Percentiles rank a stretch among this genome's conserved stretches.
Conservation (phyloP, 345 rosid species). For the Dimocarpus longan region DNA sequence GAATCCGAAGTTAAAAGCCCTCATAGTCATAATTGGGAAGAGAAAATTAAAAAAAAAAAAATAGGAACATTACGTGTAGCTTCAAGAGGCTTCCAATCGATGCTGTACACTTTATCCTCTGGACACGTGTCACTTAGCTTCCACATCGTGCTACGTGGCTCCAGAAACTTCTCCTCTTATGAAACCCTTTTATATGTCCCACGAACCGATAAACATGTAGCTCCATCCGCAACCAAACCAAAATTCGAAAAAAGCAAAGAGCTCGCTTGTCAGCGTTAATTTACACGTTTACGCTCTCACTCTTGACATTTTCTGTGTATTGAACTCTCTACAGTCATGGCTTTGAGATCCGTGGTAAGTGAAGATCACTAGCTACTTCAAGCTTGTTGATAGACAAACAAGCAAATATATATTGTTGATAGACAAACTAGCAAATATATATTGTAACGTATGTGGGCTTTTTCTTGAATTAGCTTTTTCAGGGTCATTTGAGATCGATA, state of each 20-base stretch:
- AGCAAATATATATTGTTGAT: neutral
- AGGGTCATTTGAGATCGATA: no score
- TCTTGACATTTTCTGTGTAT: neutral
- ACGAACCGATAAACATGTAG: neutral
- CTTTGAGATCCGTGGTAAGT: conserved; percentile 45
- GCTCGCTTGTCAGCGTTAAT: neutral
- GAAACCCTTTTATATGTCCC: neutral
- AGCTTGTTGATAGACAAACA: neutral
- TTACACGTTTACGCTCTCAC: neutral
- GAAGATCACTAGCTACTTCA: neutral
- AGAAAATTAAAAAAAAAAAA: no score
- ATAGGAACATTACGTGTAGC: conserved; percentile 33
- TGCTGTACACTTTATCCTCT: conserved; percentile 18
- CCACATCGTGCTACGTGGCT: conserved; percentile 31
- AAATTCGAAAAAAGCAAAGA: conserved; percentile 2
- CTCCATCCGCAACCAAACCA: neutral
- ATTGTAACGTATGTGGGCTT: neutral
- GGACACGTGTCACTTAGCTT: conserved; percentile 32
- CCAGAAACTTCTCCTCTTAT: conserved; percentile 40
- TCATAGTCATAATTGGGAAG: no score
- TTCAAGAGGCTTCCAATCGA: conserved; percentile 48
- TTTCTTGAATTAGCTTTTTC: neutral
- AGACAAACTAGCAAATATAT: no score
- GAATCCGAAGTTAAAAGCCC: no score
- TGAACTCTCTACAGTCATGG: conserved; percentile 28